A percentile compares a stretch with the other conserved stretches of the same genome.
Conservation (phyloP, 1,139 yeast genomes). For the Scheffersomyces insectosa region DNA sequence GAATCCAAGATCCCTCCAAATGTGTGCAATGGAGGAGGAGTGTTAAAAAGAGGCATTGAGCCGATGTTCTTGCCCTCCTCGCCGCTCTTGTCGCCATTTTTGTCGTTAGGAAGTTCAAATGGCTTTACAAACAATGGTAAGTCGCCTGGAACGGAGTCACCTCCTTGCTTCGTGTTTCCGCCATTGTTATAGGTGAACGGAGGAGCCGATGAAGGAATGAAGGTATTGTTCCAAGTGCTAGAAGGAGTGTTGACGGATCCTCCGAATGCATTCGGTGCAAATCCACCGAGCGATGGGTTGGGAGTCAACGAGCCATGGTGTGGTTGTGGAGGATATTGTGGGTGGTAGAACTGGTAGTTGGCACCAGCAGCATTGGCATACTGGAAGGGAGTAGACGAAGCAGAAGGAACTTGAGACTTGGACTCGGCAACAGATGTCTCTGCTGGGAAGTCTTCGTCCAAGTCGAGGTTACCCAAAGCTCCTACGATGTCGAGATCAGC, state of each 20-base stretch:
- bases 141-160: slow-evolving; percentile 6
- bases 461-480: slow-evolving; percentile 40
- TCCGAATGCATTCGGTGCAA: slow-evolving; percentile 19
- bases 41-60: slow-evolving; percentile 20
- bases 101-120: slow-evolving; percentile 30
- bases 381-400: slow-evolving; percentile 4
- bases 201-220: slow-evolving; percentile 39
- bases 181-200: slow-evolving; percentile 27
- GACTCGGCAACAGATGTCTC: slow-evolving; percentile 2
- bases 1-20: slow-evolving; percentile 28
- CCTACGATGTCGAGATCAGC: slow-evolving; percentile 42
- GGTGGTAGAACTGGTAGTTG: slow-evolving; percentile 14
- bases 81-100: background rate
- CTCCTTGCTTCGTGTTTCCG: slow-evolving; percentile 3
- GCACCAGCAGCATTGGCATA: slow-evolving; percentile 10
- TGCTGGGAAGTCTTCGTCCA: slow-evolving; percentile 35
- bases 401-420: slow-evolving; percentile 1
- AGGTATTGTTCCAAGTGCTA: slow-evolving; percentile 30
- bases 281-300: slow-evolving; percentile 24
- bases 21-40: slow-evolving; percentile 24
- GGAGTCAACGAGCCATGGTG: slow-evolving; percentile 35
- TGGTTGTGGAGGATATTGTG: slow-evolving; percentile 16
- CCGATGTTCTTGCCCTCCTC: slow-evolving; percentile 20
- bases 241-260: slow-evolving; percentile 21
- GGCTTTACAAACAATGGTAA: slow-evolving; percentile 27